These are phyloP conservation scores for Rhizomucor pusillus DNA, from an alignment of 371 early-diverging fungal species.

Conservation along the genomic window DNA sequence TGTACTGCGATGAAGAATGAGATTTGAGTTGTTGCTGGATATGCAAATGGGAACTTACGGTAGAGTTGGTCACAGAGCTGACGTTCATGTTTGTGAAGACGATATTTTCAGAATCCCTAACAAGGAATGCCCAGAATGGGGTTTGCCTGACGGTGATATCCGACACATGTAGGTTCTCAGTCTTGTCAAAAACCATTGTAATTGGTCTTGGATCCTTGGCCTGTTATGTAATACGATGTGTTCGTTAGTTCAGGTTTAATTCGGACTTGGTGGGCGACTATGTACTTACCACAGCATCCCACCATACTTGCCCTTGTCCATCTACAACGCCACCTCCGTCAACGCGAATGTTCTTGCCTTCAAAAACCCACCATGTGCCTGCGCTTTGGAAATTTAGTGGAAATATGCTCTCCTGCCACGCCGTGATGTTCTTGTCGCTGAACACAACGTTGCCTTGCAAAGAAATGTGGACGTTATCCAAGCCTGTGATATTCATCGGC, in stretches of 20 bases:
- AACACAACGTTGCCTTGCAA: slow-evolving; percentile 13
- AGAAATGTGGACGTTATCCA: slow-evolving; percentile 16
- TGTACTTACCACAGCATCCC: slow-evolving; percentile 13
- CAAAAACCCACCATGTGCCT: slow-evolving; percentile 22
- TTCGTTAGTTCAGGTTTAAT: no score
- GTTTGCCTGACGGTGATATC: slow-evolving; percentile 12
- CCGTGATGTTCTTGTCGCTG: slow-evolving; percentile 9
- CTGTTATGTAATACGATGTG: not conserved
- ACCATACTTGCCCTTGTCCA: slow-evolving; percentile 24
- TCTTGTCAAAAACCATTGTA: slow-evolving; percentile 14
- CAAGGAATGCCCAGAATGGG: slow-evolving; percentile 20
- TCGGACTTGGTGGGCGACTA: not conserved
- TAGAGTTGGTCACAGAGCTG: slow-evolving; percentile 11
- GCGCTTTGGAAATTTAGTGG: slow-evolving; percentile 22
- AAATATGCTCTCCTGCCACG: slow-evolving; percentile 21
- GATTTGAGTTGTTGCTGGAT: not conserved
- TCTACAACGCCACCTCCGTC: slow-evolving; percentile 19
- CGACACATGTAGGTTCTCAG: slow-evolving; percentile 12
- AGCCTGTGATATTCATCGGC: slow-evolving; percentile 19
- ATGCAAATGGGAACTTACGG: slow-evolving; percentile 5
- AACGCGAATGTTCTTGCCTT: slow-evolving; percentile 14
- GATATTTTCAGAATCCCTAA: slow-evolving; percentile 9
- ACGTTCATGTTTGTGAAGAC: slow-evolving; percentile 10
- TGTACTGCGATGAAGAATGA: not conserved
- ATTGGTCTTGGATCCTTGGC: slow-evolving; percentile 17